Percentiles rank a stretch among this genome's conserved stretches.
Conservation (phyloP, 305 asterid genomes). For the Euphrasia arctica region DNA sequence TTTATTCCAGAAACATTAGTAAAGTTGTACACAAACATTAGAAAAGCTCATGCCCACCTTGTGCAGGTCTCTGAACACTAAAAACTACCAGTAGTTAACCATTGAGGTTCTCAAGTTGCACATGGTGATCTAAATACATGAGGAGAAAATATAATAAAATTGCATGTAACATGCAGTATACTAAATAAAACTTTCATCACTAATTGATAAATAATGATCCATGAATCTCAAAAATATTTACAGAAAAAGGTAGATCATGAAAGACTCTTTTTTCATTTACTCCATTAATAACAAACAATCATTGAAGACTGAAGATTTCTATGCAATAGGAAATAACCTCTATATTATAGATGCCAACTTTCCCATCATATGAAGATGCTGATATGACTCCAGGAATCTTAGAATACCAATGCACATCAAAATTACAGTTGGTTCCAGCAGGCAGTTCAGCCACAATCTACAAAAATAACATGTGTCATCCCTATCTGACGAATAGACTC, state of each 20-base stretch:
- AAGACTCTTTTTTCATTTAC: slow-evolving; percentile 1
- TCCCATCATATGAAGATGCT: slow-evolving; percentile 98
- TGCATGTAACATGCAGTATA: slow-evolving; percentile 7
- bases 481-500: slow-evolving; percentile 14
- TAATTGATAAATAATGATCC: slow-evolving; percentile 5
- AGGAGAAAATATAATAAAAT: slow-evolving; percentile 6
- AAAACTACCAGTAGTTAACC: slow-evolving; percentile 1
- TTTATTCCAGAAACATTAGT: slow-evolving; percentile 11
- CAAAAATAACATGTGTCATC: slow-evolving; percentile 22
- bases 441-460: slow-evolving; percentile 98
- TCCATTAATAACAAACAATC: slow-evolving; percentile 11
- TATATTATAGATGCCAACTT: slow-evolving; percentile 87
- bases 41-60: slow-evolving; percentile 9
- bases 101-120: slow-evolving; percentile 10
- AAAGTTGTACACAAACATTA: neutral
- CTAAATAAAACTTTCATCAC: neutral
- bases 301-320: slow-evolving; percentile 15
- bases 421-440: slow-evolving; percentile 95
- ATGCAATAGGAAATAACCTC: slow-evolving; percentile 53
- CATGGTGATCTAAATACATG: slow-evolving; percentile 1
- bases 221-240: too few relatives aligned
- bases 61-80: slow-evolving; percentile 22
- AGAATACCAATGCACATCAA: slow-evolving; percentile 97
- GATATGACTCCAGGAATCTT: slow-evolving; percentile 97
- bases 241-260: neutral